phyloP scores from a whole-genome alignment of 78 protist genomes.

The Pigoraptor vietnamica region DNA sequence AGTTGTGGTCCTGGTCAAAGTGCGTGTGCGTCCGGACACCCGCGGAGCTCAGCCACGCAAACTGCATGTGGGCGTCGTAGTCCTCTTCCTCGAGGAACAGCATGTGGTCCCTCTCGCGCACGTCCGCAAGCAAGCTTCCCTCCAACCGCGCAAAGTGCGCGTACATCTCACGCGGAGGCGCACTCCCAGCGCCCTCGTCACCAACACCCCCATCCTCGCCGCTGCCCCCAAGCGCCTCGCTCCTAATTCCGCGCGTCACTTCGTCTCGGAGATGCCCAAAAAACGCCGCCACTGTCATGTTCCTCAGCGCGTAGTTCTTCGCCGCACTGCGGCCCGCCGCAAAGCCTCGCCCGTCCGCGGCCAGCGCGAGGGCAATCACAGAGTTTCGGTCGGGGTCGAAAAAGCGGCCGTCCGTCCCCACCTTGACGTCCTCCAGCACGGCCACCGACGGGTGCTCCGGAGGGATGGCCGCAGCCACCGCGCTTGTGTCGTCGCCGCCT shows the following conservation, averaged over 20 bases:
- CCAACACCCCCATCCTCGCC: neutral
- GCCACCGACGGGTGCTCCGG: neutral
- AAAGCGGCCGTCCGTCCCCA: neutral
- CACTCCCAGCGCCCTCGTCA: too few species aligned
- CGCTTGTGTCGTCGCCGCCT: neutral
- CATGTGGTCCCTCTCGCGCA: neutral
- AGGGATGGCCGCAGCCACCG: neutral
- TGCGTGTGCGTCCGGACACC: neutral
- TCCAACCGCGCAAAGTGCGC: neutral
- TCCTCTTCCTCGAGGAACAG: neutral
- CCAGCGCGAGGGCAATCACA: neutral
- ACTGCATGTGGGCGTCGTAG: neutral
- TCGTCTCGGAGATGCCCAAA: neutral
- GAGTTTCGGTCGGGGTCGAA: neutral
- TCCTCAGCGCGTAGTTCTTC: neutral
- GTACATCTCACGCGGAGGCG: too few species aligned
- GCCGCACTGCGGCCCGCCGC: neutral
- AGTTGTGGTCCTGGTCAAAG: constrained; percentile 8
- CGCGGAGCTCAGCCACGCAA: neutral
- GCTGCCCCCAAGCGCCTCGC: neutral
- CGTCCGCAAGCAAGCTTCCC: neutral
- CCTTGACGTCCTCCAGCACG: neutral
- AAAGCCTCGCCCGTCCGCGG: neutral
- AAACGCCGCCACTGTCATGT: neutral
- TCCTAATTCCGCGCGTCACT: neutral